Base-by-base conservation (phyloP, 208 protist genomes). In the Leishmania tropica region DNA sequence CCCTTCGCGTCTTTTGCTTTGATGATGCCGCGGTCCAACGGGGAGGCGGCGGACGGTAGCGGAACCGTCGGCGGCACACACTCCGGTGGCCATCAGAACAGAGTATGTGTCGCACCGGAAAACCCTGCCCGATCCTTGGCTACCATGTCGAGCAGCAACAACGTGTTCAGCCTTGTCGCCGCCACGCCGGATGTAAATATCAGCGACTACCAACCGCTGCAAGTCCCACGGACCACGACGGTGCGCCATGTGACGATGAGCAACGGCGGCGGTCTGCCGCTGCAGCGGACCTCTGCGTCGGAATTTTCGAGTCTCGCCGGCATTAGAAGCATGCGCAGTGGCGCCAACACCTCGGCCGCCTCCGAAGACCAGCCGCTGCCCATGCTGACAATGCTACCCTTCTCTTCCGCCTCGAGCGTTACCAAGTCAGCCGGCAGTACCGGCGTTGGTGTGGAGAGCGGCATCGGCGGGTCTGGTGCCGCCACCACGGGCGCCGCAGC, bases 171-270 rank as follows among this genome's bases (percentile, higher is more conserved):
- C 19, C 64, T 80, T 65, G 76, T 80, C 45, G 45, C 76, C 48
- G 62, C 76, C 19, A 72, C 58, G 8, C 76, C 76, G 28, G 76
- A 80, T 80, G 76, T 80, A 56, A 80, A 72, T 35, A 8, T 72
- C 45, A 72, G 37, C 51, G 76, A 73, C n/a, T 60, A 45, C 21
- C 64, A 80, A 40, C 10, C 62, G 11, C 56, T 60, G 53, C 56
- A 47, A 15, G 24, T 3, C 13, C n/a, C 70, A 53, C 45, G 24
- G 45, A 74, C 21, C 75, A 76, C 28, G 70, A 56, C 75, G 62
- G 54, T 17, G 17, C 17, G 6, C 40, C 67, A 6, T 74, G 21
- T 31, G 45, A 53, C 70, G 28, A 7, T 19, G 70, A 74, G 11
- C 8, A 53, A 28, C 70, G 45, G 10, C 31, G 35, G 28, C 5